Evolutionary conservation across 192 early-diverging fungal species (phyloP), one percentile per base, ranked within the genome.

Genomic region (Endogone sp.): DNA sequence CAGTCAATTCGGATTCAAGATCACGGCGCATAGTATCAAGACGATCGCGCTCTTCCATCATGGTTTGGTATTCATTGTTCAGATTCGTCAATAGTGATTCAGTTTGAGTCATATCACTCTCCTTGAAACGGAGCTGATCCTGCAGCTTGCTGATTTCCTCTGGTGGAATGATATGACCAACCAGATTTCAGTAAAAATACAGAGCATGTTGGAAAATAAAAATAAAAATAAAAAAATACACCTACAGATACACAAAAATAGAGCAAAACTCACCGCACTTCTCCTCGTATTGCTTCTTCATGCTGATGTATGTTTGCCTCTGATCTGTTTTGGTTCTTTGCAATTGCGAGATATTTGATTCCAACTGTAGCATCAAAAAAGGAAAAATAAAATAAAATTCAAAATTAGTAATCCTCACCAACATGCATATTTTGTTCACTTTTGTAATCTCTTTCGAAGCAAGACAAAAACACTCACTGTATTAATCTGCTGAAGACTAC

Each of bases 121-220:
- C 80, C 32, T 81, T 81, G 59, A 66, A 59, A 56, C 60, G 31
- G 24, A 81, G 58, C 57, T 73, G 23, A 22, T 79, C 69, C 27
- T 79, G 77, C 11, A 81, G 58, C 55, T 81, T 79, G 26, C 78
- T 73, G 23, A 76, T 73, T 75, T 81, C 80, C 60, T 70, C 80
- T 81, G 29, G 16, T 3, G 56, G 31, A 13, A 60, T 29, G 29
- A 32, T 30, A 56, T 23, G 13, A 49, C n/a, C n/a, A n/a, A n/a
- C n/a, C n/a, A n/a, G n/a, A n/a, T n/a, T n/a, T n/a, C n/a, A n/a
- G n/a, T n/a, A n/a, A n/a, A n/a, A n/a, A n/a, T n/a, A n/a, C 30
- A 65, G 25, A 28, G 44, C 22, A 29, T 13, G 20, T 27, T 30
- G 22, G 3, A 21, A 60, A 44, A n/a, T n/a, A n/a, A n/a, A n/a